Conservation (phyloP, 352 stramenopile species). For the Pythium folliculosum region DNA sequence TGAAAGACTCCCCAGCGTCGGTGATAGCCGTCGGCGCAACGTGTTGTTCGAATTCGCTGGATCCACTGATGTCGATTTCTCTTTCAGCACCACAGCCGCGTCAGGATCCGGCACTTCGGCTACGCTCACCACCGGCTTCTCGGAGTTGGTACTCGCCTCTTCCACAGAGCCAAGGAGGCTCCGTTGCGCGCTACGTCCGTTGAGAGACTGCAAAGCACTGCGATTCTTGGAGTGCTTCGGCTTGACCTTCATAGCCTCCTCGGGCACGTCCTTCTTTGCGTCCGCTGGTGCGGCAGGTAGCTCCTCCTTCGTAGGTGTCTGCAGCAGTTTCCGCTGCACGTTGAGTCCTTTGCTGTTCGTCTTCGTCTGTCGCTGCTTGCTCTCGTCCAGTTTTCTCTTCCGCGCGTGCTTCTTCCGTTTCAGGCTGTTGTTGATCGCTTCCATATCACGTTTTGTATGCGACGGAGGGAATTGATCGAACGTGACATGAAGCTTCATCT, state of each 20-base stretch:
- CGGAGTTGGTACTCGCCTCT: neutral
- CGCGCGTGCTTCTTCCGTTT: constrained; percentile 61
- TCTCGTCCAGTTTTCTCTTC: constrained; percentile 62
- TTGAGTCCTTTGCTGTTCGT: constrained; percentile 29
- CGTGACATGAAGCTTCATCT: constrained; percentile 72
- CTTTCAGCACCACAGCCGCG: neutral
- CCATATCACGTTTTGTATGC: constrained; percentile 65
- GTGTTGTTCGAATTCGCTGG: constrained; percentile 6
- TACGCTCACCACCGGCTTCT: neutral
- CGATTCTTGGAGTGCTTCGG: constrained; percentile 9
- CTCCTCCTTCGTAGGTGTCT: constrained; percentile 63
- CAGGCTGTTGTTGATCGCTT: constrained; percentile 84
- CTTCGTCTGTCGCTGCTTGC: constrained; percentile 16
- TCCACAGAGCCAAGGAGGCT: constrained; percentile 5
- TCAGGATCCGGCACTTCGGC: neutral
- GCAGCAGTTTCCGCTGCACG: constrained; percentile 74
- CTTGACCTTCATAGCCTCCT: constrained; percentile 6
- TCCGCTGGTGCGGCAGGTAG: neutral
- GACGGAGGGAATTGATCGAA: constrained; percentile 46
- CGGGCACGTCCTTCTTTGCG: neutral
- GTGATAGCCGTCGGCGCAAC: constrained; percentile 16
- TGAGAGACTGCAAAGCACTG: constrained; percentile 2
- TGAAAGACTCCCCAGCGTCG: constrained; percentile 16
- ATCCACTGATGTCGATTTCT: neutral
- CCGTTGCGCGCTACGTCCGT: constrained; percentile 13